Percentiles rank a stretch among this genome's conserved stretches.
Conservation (phyloP, 2,329 filamentous ascomycete species). For the Lasiodiplodia sp. region DNA sequence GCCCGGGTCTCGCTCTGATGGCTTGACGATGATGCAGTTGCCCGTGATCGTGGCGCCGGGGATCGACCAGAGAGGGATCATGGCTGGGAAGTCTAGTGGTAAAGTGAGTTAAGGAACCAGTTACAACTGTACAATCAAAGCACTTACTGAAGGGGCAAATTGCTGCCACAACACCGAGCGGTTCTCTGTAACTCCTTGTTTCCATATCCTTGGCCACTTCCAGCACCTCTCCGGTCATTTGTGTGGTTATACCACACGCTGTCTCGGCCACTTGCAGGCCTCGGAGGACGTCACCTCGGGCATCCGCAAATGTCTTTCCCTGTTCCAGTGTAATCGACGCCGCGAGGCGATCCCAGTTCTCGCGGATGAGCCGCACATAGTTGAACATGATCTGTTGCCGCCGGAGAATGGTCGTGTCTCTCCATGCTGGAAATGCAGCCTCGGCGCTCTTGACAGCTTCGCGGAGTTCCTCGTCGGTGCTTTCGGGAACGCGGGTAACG, state of each 20-base stretch:
- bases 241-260: conserved; percentile 79
- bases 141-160: conserved; percentile 85
- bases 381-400: conserved; percentile 89
- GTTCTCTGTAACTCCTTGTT: conserved; percentile 81
- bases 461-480: conserved; percentile 77
- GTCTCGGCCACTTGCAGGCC: conserved; percentile 87
- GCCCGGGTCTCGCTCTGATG: conserved; percentile 83
- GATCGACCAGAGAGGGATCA: conserved; percentile 92
- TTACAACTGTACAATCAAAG: conserved; percentile 6
- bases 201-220: conserved; percentile 93
- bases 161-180: conserved; percentile 79
- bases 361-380: conserved; percentile 78
- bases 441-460: conserved; percentile 77
- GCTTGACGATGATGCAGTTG: conserved; percentile 84
- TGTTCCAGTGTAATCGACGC: conserved; percentile 88
- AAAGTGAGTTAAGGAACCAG: too few species aligned
- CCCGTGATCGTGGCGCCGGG: conserved; percentile 84
- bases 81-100: conserved; percentile 79
- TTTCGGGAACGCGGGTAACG: conserved; percentile 84
- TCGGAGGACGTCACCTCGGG: conserved; percentile 80
- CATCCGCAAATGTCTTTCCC: conserved; percentile 87
- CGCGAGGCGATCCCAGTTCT: conserved; percentile 87
- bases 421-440: conserved; percentile 79
- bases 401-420: conserved; percentile 72
- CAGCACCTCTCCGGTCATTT: conserved; percentile 82